Evolutionary conservation across 2,329 filamentous ascomycete species (phyloP), one percentile per base, ranked within the genome.

Genomic region (Immersiporthe knoxdaviesiana): DNA sequence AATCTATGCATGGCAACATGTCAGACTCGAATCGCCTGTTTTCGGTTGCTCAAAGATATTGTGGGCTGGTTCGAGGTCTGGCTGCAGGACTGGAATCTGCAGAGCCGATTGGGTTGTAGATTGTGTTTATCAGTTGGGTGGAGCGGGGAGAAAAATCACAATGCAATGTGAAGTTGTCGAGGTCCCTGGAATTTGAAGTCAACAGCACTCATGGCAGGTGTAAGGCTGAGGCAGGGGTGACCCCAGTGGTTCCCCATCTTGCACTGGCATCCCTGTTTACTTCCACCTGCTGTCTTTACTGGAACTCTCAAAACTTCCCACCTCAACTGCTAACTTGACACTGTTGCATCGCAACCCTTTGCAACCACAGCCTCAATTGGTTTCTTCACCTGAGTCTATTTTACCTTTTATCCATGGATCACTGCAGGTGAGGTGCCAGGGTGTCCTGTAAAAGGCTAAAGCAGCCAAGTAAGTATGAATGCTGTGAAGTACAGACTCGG

Each of bases 21-120:
- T 61, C 54, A 62, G 44, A 64, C 39, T 63, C 30, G 75, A 65
- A 79, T 79, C 69, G 79, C 77, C 84, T 86, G 37, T 30, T 16
- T 86, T 41, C 70, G 24, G 32, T 37, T 61, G 47, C 62, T 64
- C 50, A 41, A 56, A 59, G 30, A 54, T 47, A 32, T n/a, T 37
- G 39, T 52, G 60, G 18, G 24, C 27, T 35, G 30, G 12, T 62
- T 35, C n/a, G 27, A 54, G 39, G 56, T 37, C 2, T 32, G 27
- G 18, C 30, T 62, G 32, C 30, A 27, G n/a, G 10, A 14, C 7
- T 18, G 41, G 21, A 58, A 37, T 47, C 50, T 64, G 71, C 72
- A 66, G 72, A 66, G 67, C 65, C 41, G 63, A 69, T 18, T 50
- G 44, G 30, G 35, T 16, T 67, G 47, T 14, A 14, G 50, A 32